Percentiles rank a stretch among this genome's conserved stretches.
Evolutionary conservation across 2,329 filamentous ascomycete species (phyloP).

Genomic region (Chaetomium sp.): DNA sequence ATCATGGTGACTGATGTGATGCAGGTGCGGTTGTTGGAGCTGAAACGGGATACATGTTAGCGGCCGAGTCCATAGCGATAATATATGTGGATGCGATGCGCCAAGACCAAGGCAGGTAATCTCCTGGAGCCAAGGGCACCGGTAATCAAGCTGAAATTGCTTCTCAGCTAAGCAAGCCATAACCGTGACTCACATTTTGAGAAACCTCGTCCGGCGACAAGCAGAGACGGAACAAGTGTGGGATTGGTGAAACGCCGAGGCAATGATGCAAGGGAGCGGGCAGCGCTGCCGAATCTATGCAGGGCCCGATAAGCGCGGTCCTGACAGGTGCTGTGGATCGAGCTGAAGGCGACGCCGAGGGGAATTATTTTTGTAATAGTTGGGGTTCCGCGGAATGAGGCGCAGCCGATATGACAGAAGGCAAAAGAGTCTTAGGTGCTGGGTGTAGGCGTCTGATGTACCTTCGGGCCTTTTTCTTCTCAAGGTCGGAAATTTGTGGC

Average conservation of each 20-base stretch:
- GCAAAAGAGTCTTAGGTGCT: slow-evolving; percentile 1
- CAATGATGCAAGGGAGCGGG: slow-evolving; percentile 36
- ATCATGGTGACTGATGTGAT: slow-evolving; percentile 39
- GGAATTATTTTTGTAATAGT: slow-evolving; percentile 16
- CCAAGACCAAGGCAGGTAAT: background rate
- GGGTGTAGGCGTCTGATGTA: slow-evolving; percentile 9
- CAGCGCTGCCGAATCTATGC: slow-evolving; percentile 35
- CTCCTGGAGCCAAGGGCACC: slow-evolving; percentile 22
- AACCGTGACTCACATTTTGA: slow-evolving; percentile 38
- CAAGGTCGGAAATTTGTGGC: slow-evolving; percentile 17
- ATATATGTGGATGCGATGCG: slow-evolving; percentile 13
- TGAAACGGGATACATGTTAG: slow-evolving; percentile 33
- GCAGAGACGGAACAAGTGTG: slow-evolving; percentile 31
- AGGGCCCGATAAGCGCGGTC: slow-evolving; percentile 30
- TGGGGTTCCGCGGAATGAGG: slow-evolving; percentile 25
- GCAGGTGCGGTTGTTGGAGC: slow-evolving; percentile 18
- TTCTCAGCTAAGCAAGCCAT: slow-evolving; percentile 24
- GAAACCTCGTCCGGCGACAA: slow-evolving; percentile 27
- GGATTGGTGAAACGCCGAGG: slow-evolving; percentile 35
- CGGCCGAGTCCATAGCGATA: slow-evolving; percentile 21
- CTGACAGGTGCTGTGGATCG: slow-evolving; percentile 32
- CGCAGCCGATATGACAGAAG: slow-evolving; percentile 24
- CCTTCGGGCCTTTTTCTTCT: slow-evolving; percentile 13
- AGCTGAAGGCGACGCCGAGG: slow-evolving; percentile 35
- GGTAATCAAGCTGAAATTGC: slow-evolving; percentile 23